A percentile compares a stretch with the other conserved stretches of the same genome.
Conservation (phyloP, 2,329 filamentous ascomycete species). For the Talaromyces sp. region DNA sequence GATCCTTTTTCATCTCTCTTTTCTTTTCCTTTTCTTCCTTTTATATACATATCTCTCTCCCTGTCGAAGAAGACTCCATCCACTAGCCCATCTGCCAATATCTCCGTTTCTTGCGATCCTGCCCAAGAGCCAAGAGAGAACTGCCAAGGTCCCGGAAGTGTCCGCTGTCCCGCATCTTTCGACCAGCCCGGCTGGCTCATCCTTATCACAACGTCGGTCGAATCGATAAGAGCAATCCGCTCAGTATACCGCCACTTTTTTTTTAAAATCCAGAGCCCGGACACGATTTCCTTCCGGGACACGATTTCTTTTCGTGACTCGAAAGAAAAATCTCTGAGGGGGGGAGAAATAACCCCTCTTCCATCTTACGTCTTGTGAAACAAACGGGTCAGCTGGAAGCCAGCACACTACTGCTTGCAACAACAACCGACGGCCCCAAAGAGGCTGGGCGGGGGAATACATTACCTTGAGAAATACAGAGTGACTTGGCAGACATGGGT, state of each 20-base stretch:
- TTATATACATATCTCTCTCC: background rate
- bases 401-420: background rate
- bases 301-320: background rate
- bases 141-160: background rate
- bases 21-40: background rate
- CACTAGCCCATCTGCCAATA: background rate
- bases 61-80: background rate
- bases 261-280: background rate
- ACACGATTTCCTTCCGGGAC: background rate
- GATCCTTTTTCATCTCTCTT: background rate
- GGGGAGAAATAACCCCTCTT: background rate
- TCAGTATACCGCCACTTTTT: background rate
- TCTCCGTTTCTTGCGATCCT: background rate
- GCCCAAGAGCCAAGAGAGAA: background rate
- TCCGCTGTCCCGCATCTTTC: background rate
- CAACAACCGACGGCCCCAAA: background rate
- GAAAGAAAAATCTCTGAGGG: background rate
- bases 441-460: background rate
- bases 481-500: conserved; percentile 56
- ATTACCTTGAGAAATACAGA: background rate
- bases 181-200: background rate
- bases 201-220: background rate
- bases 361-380: background rate
- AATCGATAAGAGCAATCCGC: background rate
- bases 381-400: background rate